Evolutionary conservation across 352 stramenopile species (phyloP), one percentile per base, ranked within the genome.

Genomic region (Blastocystis sp.): DNA sequence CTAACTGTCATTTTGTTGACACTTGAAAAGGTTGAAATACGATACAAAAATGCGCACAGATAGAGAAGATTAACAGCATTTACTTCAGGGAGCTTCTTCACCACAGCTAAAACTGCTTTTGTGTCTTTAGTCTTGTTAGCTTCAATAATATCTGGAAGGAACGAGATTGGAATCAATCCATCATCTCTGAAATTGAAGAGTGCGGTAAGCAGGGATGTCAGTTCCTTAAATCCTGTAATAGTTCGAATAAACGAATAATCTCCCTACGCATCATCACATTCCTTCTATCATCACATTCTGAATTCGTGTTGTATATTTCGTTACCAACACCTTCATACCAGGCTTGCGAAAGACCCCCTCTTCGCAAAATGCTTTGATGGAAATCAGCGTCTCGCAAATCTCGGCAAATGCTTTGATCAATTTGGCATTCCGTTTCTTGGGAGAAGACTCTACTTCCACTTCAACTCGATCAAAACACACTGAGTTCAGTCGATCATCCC

Each of bases 21-120:
- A 9, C 30, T 42, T 22, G n/a, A 54, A 42, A 68, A 68, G 7
- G 15, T 30, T 0, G 73, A 37, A 1, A 84, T 35, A 54, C 68
- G 30, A 35, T 42, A 48, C 73, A 44, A 84, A 22, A 84, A 33
- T 5, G 15, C 17, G 48, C 73, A 84, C 51, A 84, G 13, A 42
- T 84, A 84, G 48, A 84, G 73, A 53, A 84, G 54, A 11, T 30
- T 56, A 57, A 69, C 64, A 9, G n/a, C 53, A 27, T 84, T 84
- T 13, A 68, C 5, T 9, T 53, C 24, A 24, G 73, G 73, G 24
- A 84, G 35, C 35, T 44, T 22, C 15, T 48, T 33, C 0, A 84
- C 11, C 73, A 84, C 42, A n/a, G 1, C 51, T 13, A 69, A 66
- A 24, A 57, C 42, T n/a, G 33, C 15, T 35, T 53, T 68, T 51